phyloP scores from a whole-genome alignment of 129 eudicot species.

The Rutidosis leptorrhynchoides region DNA sequence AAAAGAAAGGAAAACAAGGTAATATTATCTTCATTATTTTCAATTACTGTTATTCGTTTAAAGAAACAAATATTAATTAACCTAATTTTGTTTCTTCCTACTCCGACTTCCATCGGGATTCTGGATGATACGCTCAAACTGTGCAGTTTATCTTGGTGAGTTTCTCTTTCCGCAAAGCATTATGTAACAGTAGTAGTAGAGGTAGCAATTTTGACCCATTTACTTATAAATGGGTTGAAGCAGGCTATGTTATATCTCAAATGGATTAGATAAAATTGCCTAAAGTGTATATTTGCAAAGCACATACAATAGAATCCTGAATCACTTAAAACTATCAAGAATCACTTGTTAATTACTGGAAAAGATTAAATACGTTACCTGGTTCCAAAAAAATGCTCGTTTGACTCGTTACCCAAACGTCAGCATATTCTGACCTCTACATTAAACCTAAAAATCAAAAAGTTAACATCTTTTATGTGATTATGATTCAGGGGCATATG shows the following conservation, averaged over 20 bases:
- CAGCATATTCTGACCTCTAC: neutral
- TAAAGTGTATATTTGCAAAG: neutral
- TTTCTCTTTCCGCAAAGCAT: conserved; percentile 9
- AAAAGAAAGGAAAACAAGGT: conserved; percentile 93
- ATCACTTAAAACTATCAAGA: neutral
- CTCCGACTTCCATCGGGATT: conserved; percentile 14
- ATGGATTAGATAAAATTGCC: neutral
- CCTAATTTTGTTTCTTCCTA: conserved; percentile 31
- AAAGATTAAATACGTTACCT: too few species aligned
- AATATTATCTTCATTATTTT: neutral
- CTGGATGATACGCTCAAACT: conserved; percentile 31
- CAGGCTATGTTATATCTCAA: neutral
- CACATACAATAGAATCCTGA: neutral
- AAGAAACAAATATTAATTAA: neutral
- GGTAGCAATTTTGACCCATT: neutral
- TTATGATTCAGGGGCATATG: conserved; percentile 63
- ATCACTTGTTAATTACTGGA: neutral
- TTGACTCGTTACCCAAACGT: neutral
- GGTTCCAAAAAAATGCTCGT: neutral
- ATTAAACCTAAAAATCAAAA: conserved; percentile 12
- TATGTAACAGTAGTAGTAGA: neutral
- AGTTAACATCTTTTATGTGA: neutral
- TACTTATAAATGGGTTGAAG: neutral
- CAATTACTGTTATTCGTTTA: neutral
- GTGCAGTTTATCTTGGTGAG: conserved; percentile 87